phyloP scores from a whole-genome alignment of 768 basidiomycete species.

The Termitomyces sp. region DNA sequence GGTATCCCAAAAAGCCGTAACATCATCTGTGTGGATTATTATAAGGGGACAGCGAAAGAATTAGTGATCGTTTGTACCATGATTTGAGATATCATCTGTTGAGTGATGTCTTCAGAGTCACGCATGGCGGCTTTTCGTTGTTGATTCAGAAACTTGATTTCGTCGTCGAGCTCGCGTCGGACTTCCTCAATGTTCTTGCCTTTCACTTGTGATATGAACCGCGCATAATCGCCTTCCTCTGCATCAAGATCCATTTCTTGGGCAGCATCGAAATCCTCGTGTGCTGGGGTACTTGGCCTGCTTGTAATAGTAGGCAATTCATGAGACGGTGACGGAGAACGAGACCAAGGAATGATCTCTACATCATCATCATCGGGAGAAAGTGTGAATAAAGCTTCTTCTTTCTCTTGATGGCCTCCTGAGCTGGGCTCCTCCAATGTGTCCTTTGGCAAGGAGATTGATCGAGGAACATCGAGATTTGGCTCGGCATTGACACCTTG shows the following conservation, averaged over 20 bases:
- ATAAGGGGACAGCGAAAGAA: background rate
- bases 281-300: slow-evolving; percentile 21
- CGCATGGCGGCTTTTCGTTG: slow-evolving; percentile 88
- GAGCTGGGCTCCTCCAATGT: background rate
- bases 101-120: slow-evolving; percentile 92
- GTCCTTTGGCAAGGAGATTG: background rate
- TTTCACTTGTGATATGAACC: slow-evolving; percentile 88
- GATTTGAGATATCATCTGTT: slow-evolving; percentile 89
- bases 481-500: background rate
- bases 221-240: slow-evolving; percentile 89
- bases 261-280: slow-evolving; percentile 74
- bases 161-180: slow-evolving; percentile 86
- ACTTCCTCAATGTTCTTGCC: slow-evolving; percentile 81
- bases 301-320: slow-evolving; percentile 14
- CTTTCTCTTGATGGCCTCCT: background rate
- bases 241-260: slow-evolving; percentile 78
- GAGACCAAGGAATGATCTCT: slow-evolving; percentile 27
- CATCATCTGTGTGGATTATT: slow-evolving; percentile 60
- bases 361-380: slow-evolving; percentile 12
- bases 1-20: slow-evolving; percentile 94
- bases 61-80: slow-evolving; percentile 39
- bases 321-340: slow-evolving; percentile 29
- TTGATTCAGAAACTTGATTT: slow-evolving; percentile 76
- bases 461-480: background rate
- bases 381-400: slow-evolving; percentile 17